Evolutionary conservation across 495 filamentous ascomycete genomes (phyloP).

Genomic region (Bombardia bombarda): DNA sequence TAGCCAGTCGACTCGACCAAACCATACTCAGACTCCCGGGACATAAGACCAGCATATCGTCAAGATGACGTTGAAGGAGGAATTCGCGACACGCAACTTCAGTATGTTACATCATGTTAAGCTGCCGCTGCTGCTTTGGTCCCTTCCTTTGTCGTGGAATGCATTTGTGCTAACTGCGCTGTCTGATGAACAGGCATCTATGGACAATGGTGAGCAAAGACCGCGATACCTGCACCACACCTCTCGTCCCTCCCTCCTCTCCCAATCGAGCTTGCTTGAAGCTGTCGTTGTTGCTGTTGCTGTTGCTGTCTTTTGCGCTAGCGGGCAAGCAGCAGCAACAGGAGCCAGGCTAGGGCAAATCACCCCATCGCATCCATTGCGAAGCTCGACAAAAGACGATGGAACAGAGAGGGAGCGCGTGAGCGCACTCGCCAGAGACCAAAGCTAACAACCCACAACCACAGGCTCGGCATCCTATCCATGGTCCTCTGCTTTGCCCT

Average conservation of each 20-base stretch:
- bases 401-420: too few species aligned
- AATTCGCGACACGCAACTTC: conserved; percentile 95
- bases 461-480: conserved; percentile 90
- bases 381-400: too few species aligned
- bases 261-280: not conserved
- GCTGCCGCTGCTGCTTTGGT: conserved; percentile 14
- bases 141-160: conserved; percentile 1
- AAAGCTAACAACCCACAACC: conserved; percentile 12
- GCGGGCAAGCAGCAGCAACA: too few species aligned
- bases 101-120: conserved; percentile 53
- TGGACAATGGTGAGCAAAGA: conserved; percentile 83
- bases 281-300: too few species aligned
- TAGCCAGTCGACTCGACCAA: not conserved
- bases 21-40: not conserved
- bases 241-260: not conserved
- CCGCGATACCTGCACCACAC: not conserved
- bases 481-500: conserved; percentile 94
- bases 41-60: conserved; percentile 1
- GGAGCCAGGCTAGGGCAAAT: too few species aligned
- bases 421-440: not conserved
- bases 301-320: too few species aligned
- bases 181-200: conserved; percentile 73
- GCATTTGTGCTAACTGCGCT: conserved; percentile 15
- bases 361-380: too few species aligned
- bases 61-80: conserved; percentile 52